These are phyloP conservation scores for Isochrysis galbana DNA, from an alignment of 78 protist species.

Conservation along the genomic window DNA sequence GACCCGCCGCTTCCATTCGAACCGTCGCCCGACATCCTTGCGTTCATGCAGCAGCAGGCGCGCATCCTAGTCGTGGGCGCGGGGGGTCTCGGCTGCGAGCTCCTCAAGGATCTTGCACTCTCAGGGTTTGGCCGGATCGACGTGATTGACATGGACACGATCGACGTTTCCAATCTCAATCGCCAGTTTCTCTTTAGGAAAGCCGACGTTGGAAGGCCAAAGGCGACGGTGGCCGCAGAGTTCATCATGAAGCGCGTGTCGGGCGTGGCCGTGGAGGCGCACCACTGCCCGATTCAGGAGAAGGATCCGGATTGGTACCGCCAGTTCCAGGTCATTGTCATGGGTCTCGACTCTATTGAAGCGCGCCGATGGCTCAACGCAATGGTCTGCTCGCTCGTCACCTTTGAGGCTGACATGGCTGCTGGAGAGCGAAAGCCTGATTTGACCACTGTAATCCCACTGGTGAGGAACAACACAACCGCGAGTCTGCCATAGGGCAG, in stretches of 20 bases:
- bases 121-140: slow-evolving; percentile 88
- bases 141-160: slow-evolving; percentile 95
- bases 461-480: no score
- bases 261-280: slow-evolving; percentile 86
- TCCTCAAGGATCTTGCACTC: slow-evolving; percentile 91
- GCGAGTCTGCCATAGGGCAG: no score
- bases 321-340: slow-evolving; percentile 84
- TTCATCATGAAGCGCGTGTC: slow-evolving; percentile 84
- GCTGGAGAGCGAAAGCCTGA: slow-evolving; percentile 62
- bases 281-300: slow-evolving; percentile 83
- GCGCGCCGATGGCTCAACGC: slow-evolving; percentile 95
- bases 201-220: slow-evolving; percentile 90
- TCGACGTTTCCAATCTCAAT: slow-evolving; percentile 91
- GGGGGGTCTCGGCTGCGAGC: slow-evolving; percentile 97
- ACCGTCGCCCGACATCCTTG: background rate
- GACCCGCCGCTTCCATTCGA: background rate
- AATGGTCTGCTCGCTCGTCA: slow-evolving; percentile 68
- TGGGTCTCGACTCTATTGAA: slow-evolving; percentile 95
- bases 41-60: background rate
- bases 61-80: slow-evolving; percentile 91
- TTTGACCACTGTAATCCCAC: slow-evolving; percentile 61
- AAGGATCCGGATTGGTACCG: slow-evolving; percentile 79
- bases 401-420: background rate
- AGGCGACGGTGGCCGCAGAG: slow-evolving; percentile 91
- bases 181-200: slow-evolving; percentile 90